phyloP scores from a whole-genome alignment of 2,329 filamentous ascomycete genomes.

The Bertia moriformis region DNA sequence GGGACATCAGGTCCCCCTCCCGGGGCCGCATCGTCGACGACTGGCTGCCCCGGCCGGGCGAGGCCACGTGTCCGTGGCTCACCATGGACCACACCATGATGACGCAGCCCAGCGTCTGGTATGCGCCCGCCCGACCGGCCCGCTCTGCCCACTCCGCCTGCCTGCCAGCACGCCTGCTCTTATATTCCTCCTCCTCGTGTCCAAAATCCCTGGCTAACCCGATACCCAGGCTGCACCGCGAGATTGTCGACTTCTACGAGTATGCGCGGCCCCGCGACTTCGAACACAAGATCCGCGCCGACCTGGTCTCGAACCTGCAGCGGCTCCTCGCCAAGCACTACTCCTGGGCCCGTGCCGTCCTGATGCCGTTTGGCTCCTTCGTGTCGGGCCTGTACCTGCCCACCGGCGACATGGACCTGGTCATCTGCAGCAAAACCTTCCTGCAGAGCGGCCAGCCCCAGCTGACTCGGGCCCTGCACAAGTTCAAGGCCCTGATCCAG shows the following conservation, averaged over 20 bases:
- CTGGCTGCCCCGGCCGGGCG: too few species aligned
- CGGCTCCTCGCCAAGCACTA: not conserved
- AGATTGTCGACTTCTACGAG: not conserved
- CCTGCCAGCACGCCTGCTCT: not conserved
- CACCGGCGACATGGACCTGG: slow-evolving; percentile 85
- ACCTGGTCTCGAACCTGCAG: not conserved
- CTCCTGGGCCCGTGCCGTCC: not conserved
- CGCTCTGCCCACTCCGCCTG: not conserved
- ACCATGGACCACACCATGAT: not conserved
- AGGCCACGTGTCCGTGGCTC: not conserved
- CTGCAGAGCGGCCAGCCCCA: slow-evolving; percentile 32
- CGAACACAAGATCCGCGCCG: not conserved
- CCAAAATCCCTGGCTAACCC: not conserved
- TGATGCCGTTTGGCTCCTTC: not conserved
- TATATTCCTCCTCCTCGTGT: not conserved
- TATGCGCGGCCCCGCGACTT: not conserved
- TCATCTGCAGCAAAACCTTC: slow-evolving; percentile 54
- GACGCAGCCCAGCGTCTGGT: too few species aligned
- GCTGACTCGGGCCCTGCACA: slow-evolving; percentile 38
- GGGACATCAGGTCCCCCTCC: too few species aligned
- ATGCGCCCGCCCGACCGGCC: too few species aligned
- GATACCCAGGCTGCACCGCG: not conserved
- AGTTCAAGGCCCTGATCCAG: slow-evolving; percentile 46
- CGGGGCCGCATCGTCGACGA: too few species aligned
- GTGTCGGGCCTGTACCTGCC: slow-evolving; percentile 40